phyloP scores from a whole-genome alignment of 352 stramenopile genomes.

The Pythium aphanidermatum region DNA sequence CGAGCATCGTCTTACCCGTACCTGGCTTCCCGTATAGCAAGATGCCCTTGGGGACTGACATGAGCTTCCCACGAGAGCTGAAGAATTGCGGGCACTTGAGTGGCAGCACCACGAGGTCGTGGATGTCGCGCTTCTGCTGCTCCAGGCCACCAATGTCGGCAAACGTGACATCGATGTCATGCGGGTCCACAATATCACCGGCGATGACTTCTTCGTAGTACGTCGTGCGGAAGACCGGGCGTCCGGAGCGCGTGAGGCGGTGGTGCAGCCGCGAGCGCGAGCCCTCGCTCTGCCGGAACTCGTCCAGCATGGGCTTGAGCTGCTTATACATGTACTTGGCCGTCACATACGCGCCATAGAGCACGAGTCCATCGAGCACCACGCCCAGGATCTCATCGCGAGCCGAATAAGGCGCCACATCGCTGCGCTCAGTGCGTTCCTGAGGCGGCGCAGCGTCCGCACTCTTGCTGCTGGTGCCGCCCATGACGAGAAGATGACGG shows the following conservation, averaged over 20 bases:
- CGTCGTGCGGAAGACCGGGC: conserved; percentile 68
- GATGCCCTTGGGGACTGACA: conserved; percentile 85
- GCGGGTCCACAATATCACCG: conserved; percentile 91
- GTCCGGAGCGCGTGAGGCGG: conserved; percentile 53
- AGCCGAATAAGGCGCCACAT: conserved; percentile 24
- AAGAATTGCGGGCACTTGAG: conserved; percentile 92
- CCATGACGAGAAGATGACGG: conserved; percentile 27
- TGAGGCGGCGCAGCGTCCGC: conserved; percentile 24
- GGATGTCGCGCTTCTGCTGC: conserved; percentile 94
- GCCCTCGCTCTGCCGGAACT: conserved; percentile 54
- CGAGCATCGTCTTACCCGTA: conserved; percentile 91
- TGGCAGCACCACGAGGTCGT: conserved; percentile 93
- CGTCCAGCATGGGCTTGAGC: conserved; percentile 81
- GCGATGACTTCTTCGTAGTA: conserved; percentile 91
- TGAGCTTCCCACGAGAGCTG: conserved; percentile 69
- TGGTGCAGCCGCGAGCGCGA: conserved; percentile 70
- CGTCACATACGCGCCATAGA: conserved; percentile 79
- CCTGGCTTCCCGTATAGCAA: conserved; percentile 77
- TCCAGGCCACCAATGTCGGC: conserved; percentile 96
- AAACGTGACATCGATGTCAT: conserved; percentile 91
- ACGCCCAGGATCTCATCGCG: conserved; percentile 63
- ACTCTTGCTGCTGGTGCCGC: conserved; percentile 51
- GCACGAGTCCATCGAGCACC: conserved; percentile 68
- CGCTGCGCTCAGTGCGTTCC: too few species aligned
- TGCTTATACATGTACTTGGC: conserved; percentile 85